Evolutionary conservation across 768 basidiomycete species (phyloP).

Genomic region (Leucocoprinus leucothites): DNA sequence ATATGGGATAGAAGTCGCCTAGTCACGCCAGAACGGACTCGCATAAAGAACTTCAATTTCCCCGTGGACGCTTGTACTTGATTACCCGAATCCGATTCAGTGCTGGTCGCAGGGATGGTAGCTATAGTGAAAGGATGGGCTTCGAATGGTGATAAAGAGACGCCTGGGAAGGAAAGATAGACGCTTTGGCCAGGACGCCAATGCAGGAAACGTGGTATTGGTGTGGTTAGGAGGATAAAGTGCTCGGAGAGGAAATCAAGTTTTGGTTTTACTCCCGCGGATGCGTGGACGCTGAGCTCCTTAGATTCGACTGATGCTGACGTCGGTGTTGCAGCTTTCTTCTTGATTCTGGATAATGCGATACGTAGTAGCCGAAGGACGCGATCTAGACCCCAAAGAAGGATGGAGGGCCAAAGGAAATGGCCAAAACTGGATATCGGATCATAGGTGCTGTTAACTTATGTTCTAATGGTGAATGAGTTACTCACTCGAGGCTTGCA

Average conservation of each 20-base stretch:
- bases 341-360: constrained; percentile 36
- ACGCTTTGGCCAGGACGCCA: constrained; percentile 56
- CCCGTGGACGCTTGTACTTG: constrained; percentile 21
- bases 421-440: constrained; percentile 24
- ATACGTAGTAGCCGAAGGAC: constrained; percentile 43
- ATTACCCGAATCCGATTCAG: constrained; percentile 24
- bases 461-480: constrained; percentile 22
- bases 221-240: constrained; percentile 46
- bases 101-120: constrained; percentile 27
- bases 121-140: constrained; percentile 64
- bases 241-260: constrained; percentile 41
- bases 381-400: constrained; percentile 57
- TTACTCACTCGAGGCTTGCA: constrained; percentile 24
- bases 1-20: constrained; percentile 1
- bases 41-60: neutral
- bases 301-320: neutral
- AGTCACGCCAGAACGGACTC: neutral
- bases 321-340: constrained; percentile 25
- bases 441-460: neutral
- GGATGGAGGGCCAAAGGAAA: constrained; percentile 46
- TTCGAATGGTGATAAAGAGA: constrained; percentile 45
- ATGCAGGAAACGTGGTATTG: constrained; percentile 33
- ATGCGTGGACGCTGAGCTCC: constrained; percentile 16
- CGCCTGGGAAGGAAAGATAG: constrained; percentile 46
- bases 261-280: neutral